Base-by-base conservation (phyloP, 1,284 basidiomycete species). In the Microbotryum lychnidis-dioicae region DNA sequence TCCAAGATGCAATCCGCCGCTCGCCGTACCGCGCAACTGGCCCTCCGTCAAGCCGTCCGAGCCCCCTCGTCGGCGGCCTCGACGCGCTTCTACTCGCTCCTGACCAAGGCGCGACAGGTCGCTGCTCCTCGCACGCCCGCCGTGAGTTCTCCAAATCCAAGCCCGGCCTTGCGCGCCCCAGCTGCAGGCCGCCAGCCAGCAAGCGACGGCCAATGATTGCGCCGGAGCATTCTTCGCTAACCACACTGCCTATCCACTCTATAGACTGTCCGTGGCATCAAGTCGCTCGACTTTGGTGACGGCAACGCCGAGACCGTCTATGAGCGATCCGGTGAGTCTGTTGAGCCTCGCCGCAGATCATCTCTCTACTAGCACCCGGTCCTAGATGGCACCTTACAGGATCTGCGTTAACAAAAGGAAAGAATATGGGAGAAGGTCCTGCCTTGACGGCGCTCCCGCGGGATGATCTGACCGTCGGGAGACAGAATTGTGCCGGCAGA, bases 231-330 rank as follows among this genome's bases (percentile, higher is more conserved):
- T 4, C 14, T 6, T 10, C 29, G 12, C 14, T 9, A 9, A 8
- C 2, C 18, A 4, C 12, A 14, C 14, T 21, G 2, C 14, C 25
- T 31, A 14, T 12, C 42, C 44, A n/a, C 47, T 9, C 42, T 1
- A 23, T 50, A 62, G 62, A 58, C 52, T 20, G 47, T 56, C 50
- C 67, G 71, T 31, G 93, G 94, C 69, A 77, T 97, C 75, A 97
- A 97, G 82, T 96, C 93, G 63, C 87, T 98, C 73, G 89, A 97
- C 82, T 98, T 98, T 79, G 91, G 94, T 69, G 92, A 93, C 70
- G 87, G 87, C 68, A 85, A 94, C 56, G 10, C 31, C 25, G 94
- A 98, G 81, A 84, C 83, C 71, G 92, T 98, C 61, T 98, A 97
- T 78, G 94, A 98, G 83, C 65, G 64, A 10, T 48, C 64, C 25